These are phyloP conservation scores for Curvularia lunata DNA, from an alignment of 2,329 filamentous ascomycete species.

Conservation along the genomic window DNA sequence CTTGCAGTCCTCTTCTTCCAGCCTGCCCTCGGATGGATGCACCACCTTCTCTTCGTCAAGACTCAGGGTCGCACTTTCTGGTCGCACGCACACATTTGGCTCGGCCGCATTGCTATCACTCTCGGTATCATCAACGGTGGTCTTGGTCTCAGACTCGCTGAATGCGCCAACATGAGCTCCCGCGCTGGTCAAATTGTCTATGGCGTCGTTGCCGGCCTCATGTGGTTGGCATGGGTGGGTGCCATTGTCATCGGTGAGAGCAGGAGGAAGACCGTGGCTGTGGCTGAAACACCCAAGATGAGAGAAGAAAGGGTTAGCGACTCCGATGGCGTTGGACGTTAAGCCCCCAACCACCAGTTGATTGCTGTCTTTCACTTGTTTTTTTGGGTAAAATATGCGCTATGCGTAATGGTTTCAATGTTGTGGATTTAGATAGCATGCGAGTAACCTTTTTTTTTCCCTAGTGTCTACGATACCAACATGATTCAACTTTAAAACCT, in stretches of 20 bases:
- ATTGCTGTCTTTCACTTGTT: neutral
- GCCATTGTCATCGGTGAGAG: constrained; percentile 39
- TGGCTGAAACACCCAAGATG: constrained; percentile 25
- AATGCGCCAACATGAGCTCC: constrained; percentile 44
- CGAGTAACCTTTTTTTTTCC: neutral
- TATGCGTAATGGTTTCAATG: neutral
- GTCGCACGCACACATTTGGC: constrained; percentile 61
- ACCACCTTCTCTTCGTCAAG: constrained; percentile 60
- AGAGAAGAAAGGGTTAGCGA: constrained; percentile 5
- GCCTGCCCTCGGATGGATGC: constrained; percentile 58
- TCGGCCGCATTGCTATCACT: constrained; percentile 58
- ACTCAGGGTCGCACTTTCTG: constrained; percentile 54
- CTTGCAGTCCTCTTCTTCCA: constrained; percentile 61
- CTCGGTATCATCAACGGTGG: constrained; percentile 65
- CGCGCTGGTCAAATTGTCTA: constrained; percentile 54
- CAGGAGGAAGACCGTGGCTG: constrained; percentile 23
- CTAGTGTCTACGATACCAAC: neutral
- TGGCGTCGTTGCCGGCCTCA: constrained; percentile 56
- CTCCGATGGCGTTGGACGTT: constrained; percentile 22
- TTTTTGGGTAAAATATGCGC: neutral
- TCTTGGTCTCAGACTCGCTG: constrained; percentile 58
- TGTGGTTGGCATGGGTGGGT: constrained; percentile 50
- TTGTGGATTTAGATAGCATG: neutral
- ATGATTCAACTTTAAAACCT: neutral
- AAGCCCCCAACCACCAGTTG: constrained; percentile 17